Base-by-base conservation (phyloP, 2,329 filamentous ascomycete genomes). In the Stemphylium beticola region DNA sequence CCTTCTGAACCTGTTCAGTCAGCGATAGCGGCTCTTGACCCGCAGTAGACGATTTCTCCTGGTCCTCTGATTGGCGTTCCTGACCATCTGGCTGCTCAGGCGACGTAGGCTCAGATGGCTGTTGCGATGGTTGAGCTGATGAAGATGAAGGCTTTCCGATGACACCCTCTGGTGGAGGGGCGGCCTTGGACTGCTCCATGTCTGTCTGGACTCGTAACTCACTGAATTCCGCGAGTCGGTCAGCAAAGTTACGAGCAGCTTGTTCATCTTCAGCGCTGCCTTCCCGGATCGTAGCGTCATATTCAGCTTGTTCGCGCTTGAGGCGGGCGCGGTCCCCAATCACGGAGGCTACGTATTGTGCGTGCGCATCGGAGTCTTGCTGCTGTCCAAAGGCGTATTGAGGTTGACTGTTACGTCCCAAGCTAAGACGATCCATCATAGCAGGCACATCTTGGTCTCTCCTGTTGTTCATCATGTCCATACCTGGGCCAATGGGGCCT, bases 1-100 rank as follows among this genome's bases (percentile, higher is more conserved):
- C 87, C 76, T 92, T 90, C 75, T 93, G 90, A 0, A 95, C 90
- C 74, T 93, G 91, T 73, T 96, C 88, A 4, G 90, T 92, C 49
- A 96, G 78, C 41, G 91, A 92, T 12, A 93, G 81, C 17, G 81
- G 74, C 57, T 86, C 81, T 44, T 79, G 77, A 32, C 76, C 74
- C n/a, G 46, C 39, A 29, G 58, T n/a, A 22, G 59, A 45, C 18
- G 34, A 24, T 12, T 62, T 51, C 2, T 37, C 49, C 9, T 57
- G 56, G 15, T 44, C 17, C 39, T 60, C 55, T 9, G 33, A 40
- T 37, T 32, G 55, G 45, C 71, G 58, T 40, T 53, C 47, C 37
- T 70, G 62, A 53, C 39, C 41, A 2, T 58, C 51, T 11, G 53
- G 38, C 4, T 65, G 55, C 11, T 71, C 70, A 29, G 60, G 58